Evolutionary conservation across 495 filamentous ascomycete species (phyloP).

Genomic region (Neurospora sp.): DNA sequence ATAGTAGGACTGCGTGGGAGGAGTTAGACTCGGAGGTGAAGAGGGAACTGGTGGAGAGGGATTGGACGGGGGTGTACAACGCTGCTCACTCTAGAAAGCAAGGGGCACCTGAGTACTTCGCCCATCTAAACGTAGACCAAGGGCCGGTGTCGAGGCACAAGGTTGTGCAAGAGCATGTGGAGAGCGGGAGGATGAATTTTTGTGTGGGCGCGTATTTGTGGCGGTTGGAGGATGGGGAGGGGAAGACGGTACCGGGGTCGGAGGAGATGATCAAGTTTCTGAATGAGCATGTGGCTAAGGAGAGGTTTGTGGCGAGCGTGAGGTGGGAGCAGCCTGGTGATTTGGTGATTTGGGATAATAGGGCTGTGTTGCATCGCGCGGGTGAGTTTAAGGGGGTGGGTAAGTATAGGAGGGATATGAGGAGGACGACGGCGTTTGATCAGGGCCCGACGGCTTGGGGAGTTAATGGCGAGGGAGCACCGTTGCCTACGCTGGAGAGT

Average conservation of each 20-base stretch:
- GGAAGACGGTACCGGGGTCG: constrained; percentile 21
- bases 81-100: constrained; percentile 37
- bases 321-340: constrained; percentile 40
- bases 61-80: constrained; percentile 46
- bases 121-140: constrained; percentile 21
- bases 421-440: constrained; percentile 47
- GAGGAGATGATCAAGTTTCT: constrained; percentile 33
- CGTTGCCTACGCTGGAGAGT: constrained; percentile 2
- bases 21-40: constrained; percentile 33
- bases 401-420: constrained; percentile 41
- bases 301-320: constrained; percentile 38
- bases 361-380: constrained; percentile 44
- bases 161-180: constrained; percentile 43
- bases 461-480: constrained; percentile 20
- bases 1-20: constrained; percentile 45
- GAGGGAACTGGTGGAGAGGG: constrained; percentile 26
- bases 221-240: constrained; percentile 41
- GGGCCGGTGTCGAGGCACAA: constrained; percentile 39
- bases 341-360: constrained; percentile 53
- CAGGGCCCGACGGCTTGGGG: constrained; percentile 34
- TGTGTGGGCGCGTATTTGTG: constrained; percentile 47
- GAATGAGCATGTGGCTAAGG: constrained; percentile 38
- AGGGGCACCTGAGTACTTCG: constrained; percentile 40
- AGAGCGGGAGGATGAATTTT: constrained; percentile 41
- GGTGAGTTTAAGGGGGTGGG: constrained; percentile 40